Base-by-base conservation (phyloP, 352 stramenopile genomes). In the Sclerospora graminicola region DNA sequence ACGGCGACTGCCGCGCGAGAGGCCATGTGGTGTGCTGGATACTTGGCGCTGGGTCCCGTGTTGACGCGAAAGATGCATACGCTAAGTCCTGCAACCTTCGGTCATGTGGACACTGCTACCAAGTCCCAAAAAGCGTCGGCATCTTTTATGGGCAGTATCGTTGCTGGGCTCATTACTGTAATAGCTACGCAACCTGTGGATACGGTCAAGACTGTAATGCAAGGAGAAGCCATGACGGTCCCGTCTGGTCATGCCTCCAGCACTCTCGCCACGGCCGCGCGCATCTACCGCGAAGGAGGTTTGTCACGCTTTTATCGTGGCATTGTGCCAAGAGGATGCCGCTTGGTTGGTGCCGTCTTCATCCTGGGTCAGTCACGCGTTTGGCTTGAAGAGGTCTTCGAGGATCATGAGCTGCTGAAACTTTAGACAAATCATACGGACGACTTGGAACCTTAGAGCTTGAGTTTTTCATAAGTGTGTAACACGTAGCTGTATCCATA, bases 121-220 rank as follows among this genome's bases (percentile, higher is more conserved):
- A 60, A 63, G 18, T 76, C 75, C 10, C 78, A 90, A 43, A 76
- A 72, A 40, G 48, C 74, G 8, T 82, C 60, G 13, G 77, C 79
- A 2, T 82, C 74, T 5, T 55, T 71, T 4, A 63, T 66, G 18
- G 80, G 77, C n/a, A 89, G 80, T 38, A 60, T 86, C 20, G 45
- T 78, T 14, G 75, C 80, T 5, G 80, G 80, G 1, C 61, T 92
- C 13, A 54, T 87, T 19, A 87, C 80, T 1, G 77, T 92, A 11
- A 68, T 67, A 40, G 75, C 53, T 23, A 92, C 76, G 36, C 80
- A 92, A 57, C 80, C 80, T 5, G 56, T 92, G 9, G 80, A 92
- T 43, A 92, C 78, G 9, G 46, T 91, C 42, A 91, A 91, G 65
- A 91, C 79, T 0, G 74, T 91, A 18, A 84, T 89, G 67, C 80